Conservation (phyloP, 78 protist species). For the Polysphondylium violaceum region DNA sequence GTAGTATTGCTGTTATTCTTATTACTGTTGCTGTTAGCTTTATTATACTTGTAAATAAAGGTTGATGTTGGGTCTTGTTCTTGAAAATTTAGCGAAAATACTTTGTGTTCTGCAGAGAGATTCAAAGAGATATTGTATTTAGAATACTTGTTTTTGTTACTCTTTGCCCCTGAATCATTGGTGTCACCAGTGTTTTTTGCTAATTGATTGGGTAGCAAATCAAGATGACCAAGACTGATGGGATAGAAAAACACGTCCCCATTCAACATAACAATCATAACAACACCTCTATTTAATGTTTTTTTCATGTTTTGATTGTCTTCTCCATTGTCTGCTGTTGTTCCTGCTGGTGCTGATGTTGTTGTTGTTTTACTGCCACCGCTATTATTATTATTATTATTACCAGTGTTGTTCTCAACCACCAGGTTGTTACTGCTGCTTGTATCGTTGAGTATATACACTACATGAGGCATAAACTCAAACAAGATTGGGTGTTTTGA, state of each 20-base stretch:
- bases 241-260: slow-evolving; percentile 75
- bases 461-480: slow-evolving; percentile 18
- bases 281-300: slow-evolving; percentile 24
- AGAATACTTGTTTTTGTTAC: slow-evolving; percentile 41
- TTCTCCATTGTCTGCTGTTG: not conserved
- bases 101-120: slow-evolving; percentile 18
- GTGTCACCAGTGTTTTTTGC: not conserved
- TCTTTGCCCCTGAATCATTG: not conserved
- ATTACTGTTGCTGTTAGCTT: not conserved
- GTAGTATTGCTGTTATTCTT: not conserved
- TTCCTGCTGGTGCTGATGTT: slow-evolving; percentile 1
- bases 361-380: not conserved
- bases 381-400: not conserved
- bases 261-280: slow-evolving; percentile 65
- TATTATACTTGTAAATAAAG: not conserved
- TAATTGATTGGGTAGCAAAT: slow-evolving; percentile 37
- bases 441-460: not conserved
- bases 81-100: slow-evolving; percentile 3
- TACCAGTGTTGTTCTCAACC: not conserved
- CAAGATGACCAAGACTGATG: slow-evolving; percentile 15
- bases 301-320: not conserved
- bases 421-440: not conserved
- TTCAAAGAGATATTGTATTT: slow-evolving; percentile 49
- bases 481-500: slow-evolving; percentile 7
- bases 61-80: slow-evolving; percentile 5